Evolutionary conservation across 768 basidiomycete species (phyloP), one percentile per base, ranked within the genome.

Genomic region (Boletus eberwhitei): DNA sequence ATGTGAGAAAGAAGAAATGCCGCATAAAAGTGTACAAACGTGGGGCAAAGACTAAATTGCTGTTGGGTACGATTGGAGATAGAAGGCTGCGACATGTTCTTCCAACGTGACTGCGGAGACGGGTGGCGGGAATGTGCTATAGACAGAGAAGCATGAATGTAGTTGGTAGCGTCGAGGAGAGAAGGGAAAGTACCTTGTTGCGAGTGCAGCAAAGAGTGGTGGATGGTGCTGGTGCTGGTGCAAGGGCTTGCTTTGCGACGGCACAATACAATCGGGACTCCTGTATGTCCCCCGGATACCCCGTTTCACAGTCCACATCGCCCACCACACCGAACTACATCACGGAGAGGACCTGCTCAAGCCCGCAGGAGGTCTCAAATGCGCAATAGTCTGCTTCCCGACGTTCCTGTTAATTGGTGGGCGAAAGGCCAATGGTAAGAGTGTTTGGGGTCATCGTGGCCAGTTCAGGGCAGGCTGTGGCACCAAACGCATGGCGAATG

Each of bases 41-140:
- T 80, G 91, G 91, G 91, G 91, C 90, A 80, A 84, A 87, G 85
- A 93, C 88, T 93, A 93, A 82, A 93, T 82, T 83, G 81, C 65
- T 78, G 80, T 79, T 87, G 85, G 68, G 77, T 76, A 73, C 78
- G 75, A 87, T 84, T 91, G 65, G 83, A 82, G 76, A 83, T 83
- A 53, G 77, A 80, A 67, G 77, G 75, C 77, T 84, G 79, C 78
- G 87, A 89, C 88, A 90, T 91, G 76, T 66, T 74, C 73, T 87
- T 87, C 90, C 90, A 90, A 90, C 84, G 88, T 90, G 86, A 73
- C 79, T 74, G 59, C 51, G 48, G 32, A 51, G 13, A 39, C 8
- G 55, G 45, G 58, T 42, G 52, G 50, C 48, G 4, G 3, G 42
- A 12, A 39, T 24, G 21, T 37, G 45, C 63, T 68, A 19, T 5